These are phyloP conservation scores for Geotrichum australiense DNA, from an alignment of 1,139 yeast genomes.

Conservation along the genomic window DNA sequence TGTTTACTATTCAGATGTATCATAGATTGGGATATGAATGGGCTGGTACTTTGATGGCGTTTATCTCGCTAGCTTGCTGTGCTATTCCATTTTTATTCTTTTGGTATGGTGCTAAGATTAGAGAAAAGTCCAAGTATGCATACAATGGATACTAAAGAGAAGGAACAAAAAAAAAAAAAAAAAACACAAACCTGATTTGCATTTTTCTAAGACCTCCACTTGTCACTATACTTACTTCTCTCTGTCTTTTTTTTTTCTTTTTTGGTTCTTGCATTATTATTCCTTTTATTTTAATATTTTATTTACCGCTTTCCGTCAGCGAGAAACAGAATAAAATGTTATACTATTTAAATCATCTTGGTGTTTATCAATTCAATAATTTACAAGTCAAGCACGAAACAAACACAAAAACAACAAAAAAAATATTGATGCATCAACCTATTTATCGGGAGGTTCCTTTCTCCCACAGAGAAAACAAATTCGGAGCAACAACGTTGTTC, in stretches of 20 bases:
- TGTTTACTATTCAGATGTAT: slow-evolving; percentile 48
- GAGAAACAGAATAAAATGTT: too few relatives aligned
- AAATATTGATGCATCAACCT: too few relatives aligned
- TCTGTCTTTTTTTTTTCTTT: not conserved
- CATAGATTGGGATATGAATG: slow-evolving; percentile 62
- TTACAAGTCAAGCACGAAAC: too few relatives aligned
- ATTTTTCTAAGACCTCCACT: not conserved
- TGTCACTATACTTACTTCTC: not conserved
- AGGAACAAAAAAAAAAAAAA: not conserved
- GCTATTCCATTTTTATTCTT: slow-evolving; percentile 65
- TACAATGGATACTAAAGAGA: slow-evolving; percentile 10
- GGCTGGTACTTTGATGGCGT: slow-evolving; percentile 70
- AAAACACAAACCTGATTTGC: not conserved
- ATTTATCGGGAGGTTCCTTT: too few relatives aligned
- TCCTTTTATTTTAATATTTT: not conserved
- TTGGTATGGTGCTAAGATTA: slow-evolving; percentile 53
- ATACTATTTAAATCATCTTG: too few relatives aligned
- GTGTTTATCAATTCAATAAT: too few relatives aligned
- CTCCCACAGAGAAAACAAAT: too few relatives aligned
- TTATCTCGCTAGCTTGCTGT: slow-evolving; percentile 52
- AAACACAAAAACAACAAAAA: too few relatives aligned
- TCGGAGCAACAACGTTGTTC: too few relatives aligned
- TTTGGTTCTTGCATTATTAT: not conserved
- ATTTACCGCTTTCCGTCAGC: too few relatives aligned
- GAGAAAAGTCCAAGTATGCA: slow-evolving; percentile 62